Evolutionary conservation across 768 basidiomycete genomes (phyloP).

Genomic region (Calocybe gangraenosa): DNA sequence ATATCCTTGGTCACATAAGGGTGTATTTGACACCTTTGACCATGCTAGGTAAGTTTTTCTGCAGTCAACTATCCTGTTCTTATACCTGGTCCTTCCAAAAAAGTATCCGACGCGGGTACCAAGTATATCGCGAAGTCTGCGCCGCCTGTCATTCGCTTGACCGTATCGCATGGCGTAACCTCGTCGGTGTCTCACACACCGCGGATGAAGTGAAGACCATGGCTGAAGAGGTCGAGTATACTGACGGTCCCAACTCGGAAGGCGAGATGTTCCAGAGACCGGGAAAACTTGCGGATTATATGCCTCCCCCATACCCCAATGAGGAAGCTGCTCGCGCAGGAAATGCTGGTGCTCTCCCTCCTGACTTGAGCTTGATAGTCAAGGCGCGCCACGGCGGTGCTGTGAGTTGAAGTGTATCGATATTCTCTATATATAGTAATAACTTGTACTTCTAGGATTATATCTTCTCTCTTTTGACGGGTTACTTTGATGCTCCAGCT

Average conservation of each 20-base stretch:
- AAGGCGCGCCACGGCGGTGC: constrained; percentile 97
- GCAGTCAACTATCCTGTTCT: constrained; percentile 8
- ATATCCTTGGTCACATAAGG: constrained; percentile 92
- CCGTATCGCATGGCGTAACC: constrained; percentile 99
- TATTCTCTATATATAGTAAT: not conserved
- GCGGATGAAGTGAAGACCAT: constrained; percentile 83
- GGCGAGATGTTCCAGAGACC: constrained; percentile 99
- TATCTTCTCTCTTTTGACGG: constrained; percentile 93
- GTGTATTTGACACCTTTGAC: constrained; percentile 87
- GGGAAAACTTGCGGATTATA: constrained; percentile 96
- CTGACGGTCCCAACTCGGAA: constrained; percentile 89
- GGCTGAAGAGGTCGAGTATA: constrained; percentile 97
- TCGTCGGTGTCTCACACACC: constrained; percentile 97
- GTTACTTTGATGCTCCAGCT: constrained; percentile 94
- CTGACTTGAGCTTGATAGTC: constrained; percentile 94
- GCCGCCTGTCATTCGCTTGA: constrained; percentile 98
- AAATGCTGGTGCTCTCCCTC: constrained; percentile 94
- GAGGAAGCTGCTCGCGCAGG: constrained; percentile 95
- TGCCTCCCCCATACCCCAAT: constrained; percentile 94
- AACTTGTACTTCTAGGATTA: constrained; percentile 65
- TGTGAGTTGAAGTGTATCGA: constrained; percentile 53
- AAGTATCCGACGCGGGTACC: constrained; percentile 93
- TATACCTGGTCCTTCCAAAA: constrained; percentile 8
- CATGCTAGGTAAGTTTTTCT: constrained; percentile 76
- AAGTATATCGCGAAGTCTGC: constrained; percentile 98